Percentiles rank a stretch among this genome's conserved stretches.
phyloP scores from a whole-genome alignment of 2,329 filamentous ascomycete species.

The Phialophora chinensis region DNA sequence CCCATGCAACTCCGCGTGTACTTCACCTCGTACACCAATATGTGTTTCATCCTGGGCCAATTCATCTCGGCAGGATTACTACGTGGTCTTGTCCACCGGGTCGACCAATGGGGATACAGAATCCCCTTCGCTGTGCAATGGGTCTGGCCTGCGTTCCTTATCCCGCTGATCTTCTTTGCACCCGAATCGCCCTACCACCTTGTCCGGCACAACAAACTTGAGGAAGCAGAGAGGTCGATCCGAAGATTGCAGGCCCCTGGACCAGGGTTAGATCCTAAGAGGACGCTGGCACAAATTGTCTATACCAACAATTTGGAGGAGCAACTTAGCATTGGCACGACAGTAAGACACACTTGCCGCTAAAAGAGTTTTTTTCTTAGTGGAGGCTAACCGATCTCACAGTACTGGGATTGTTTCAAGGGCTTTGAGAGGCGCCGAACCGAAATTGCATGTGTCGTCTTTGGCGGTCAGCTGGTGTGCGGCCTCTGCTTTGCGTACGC shows the following conservation, averaged over 20 bases:
- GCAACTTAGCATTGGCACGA: constrained; percentile 35
- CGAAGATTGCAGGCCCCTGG: constrained; percentile 38
- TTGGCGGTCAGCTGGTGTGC: constrained; percentile 67
- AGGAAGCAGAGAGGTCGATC: constrained; percentile 46
- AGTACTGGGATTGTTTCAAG: constrained; percentile 44
- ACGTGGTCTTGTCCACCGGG: constrained; percentile 43
- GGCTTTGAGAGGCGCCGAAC: constrained; percentile 48
- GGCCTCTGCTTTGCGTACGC: constrained; percentile 69
- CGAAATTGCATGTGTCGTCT: constrained; percentile 57
- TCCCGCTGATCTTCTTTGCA: constrained; percentile 52
- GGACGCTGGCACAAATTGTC: constrained; percentile 47
- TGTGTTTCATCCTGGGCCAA: constrained; percentile 50
- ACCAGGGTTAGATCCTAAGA: constrained; percentile 40
- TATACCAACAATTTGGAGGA: constrained; percentile 47
- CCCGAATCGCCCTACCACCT: constrained; percentile 49
- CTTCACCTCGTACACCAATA: constrained; percentile 48
- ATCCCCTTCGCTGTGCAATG: constrained; percentile 53
- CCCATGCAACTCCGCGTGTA: constrained; percentile 41
- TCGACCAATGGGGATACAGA: constrained; percentile 47
- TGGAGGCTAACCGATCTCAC: constrained; percentile 59
- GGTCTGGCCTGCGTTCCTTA: constrained; percentile 56
- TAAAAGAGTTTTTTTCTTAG: background rate
- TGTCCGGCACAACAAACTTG: constrained; percentile 45
- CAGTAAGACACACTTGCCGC: background rate
- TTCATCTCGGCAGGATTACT: constrained; percentile 44